A percentile compares a stretch with the other conserved stretches of the same genome.
phyloP scores from a whole-genome alignment of 1,284 basidiomycete genomes.

The Cerrena zonata region DNA sequence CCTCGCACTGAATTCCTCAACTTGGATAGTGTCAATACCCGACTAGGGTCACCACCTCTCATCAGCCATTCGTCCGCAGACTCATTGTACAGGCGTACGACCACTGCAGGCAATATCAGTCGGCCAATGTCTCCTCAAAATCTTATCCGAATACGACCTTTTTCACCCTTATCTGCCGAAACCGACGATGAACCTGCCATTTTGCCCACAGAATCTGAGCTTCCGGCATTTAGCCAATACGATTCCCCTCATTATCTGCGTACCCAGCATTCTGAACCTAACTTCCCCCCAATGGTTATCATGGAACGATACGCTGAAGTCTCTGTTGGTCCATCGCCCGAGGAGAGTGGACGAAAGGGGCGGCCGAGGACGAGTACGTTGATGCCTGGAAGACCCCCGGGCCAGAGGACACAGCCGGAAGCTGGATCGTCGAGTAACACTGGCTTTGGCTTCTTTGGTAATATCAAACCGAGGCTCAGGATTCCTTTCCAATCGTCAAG shows the following conservation, averaged over 20 bases:
- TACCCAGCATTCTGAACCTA: background rate
- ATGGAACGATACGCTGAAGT: too few species aligned
- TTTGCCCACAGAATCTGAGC: conserved; percentile 2
- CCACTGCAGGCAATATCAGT: conserved; percentile 15
- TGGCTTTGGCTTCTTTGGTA: background rate
- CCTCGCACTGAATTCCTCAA: background rate
- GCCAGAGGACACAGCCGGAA: background rate
- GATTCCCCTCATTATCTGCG: conserved; percentile 4
- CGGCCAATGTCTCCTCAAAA: background rate
- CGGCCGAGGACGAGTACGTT: background rate
- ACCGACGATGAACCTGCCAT: conserved; percentile 9
- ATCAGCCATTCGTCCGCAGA: conserved; percentile 26
- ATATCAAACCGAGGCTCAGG: background rate
- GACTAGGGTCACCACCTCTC: conserved; percentile 11
- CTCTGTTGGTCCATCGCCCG: too few species aligned
- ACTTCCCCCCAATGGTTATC: too few species aligned
- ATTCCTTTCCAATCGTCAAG: background rate
- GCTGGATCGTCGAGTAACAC: background rate
- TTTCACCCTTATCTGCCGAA: conserved; percentile 19
- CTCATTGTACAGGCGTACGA: conserved; percentile 20
- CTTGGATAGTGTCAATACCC: background rate
- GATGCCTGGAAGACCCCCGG: background rate
- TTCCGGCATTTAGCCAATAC: conserved; percentile 6
- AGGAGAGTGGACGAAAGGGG: background rate
- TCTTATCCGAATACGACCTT: conserved; percentile 2